Evolutionary conservation across 1,284 basidiomycete genomes (phyloP).

Genomic region (Cryptococcus sp.): DNA sequence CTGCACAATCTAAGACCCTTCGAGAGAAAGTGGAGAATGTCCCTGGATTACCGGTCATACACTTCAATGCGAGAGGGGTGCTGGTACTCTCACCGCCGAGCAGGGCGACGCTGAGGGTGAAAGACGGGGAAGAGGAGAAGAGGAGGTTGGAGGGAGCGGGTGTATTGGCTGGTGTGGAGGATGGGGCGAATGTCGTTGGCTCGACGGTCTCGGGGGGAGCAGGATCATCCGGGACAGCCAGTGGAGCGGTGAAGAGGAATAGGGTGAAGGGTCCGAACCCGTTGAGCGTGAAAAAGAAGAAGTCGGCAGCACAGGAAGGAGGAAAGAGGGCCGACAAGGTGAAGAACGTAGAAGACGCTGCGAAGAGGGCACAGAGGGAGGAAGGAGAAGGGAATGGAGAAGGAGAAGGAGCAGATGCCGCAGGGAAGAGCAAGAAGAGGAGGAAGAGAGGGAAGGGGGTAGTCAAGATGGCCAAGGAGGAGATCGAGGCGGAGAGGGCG

Average conservation of each 20-base stretch:
- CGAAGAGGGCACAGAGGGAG: conserved; percentile 34
- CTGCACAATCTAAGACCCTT: conserved; percentile 67
- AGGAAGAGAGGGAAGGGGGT: conserved; percentile 35
- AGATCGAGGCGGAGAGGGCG: conserved; percentile 21
- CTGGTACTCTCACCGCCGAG: conserved; percentile 84
- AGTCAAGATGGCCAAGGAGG: conserved; percentile 32
- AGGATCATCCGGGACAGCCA: background rate
- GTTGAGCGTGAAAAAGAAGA: conserved; percentile 86
- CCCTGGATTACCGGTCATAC: conserved; percentile 78
- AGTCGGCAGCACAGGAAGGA: conserved; percentile 24
- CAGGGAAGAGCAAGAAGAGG: conserved; percentile 35
- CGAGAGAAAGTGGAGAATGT: conserved; percentile 61
- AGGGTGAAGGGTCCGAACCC: conserved; percentile 86
- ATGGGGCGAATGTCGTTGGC: conserved; percentile 53
- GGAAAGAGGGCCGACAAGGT: conserved; percentile 8
- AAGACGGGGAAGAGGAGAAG: conserved; percentile 54
- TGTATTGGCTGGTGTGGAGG: conserved; percentile 32
- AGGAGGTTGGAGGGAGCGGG: conserved; percentile 41
- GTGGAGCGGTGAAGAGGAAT: conserved; percentile 52
- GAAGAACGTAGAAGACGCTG: conserved; percentile 10
- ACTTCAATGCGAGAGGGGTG: conserved; percentile 77
- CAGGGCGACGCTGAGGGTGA: conserved; percentile 63
- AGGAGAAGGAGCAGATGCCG: conserved; percentile 17
- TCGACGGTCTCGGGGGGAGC: conserved; percentile 48
- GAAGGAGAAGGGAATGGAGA: conserved; percentile 34